Conservation (phyloP, 306 rosid genomes). For the Amphicarpaea edgeworthii region DNA sequence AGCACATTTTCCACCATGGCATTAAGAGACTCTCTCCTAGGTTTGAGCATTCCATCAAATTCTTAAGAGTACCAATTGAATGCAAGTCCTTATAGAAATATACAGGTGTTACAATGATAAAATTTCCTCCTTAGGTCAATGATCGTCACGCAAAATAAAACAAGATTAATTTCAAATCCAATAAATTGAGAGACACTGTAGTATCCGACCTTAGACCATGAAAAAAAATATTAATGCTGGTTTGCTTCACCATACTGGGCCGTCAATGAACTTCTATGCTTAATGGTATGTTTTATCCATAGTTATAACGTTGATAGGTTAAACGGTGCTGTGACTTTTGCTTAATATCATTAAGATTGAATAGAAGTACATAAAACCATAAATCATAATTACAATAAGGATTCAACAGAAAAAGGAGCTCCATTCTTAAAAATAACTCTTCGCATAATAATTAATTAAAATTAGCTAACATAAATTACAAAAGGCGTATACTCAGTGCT, state of each 20-base stretch:
- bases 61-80: no score
- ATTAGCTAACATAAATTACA: slow-evolving; percentile 19
- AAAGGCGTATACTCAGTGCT: background rate
- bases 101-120: no score
- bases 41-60: no score
- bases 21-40: no score
- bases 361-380: background rate
- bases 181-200: no score
- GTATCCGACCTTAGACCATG: no score
- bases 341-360: background rate
- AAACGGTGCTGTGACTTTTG: background rate
- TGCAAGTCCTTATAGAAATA: no score
- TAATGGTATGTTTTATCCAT: background rate
- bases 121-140: no score
- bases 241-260: background rate
- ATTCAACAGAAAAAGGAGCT: background rate
- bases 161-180: no score
- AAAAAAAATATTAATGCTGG: background rate
- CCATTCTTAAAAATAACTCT: slow-evolving; percentile 13
- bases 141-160: no score
- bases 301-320: background rate
- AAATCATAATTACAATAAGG: background rate
- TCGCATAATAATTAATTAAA: slow-evolving; percentile 29
- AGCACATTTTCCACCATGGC: no score
- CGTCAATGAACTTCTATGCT: background rate